Conservation (phyloP, 257 asterid genomes). For the Pogostemon cablin region DNA sequence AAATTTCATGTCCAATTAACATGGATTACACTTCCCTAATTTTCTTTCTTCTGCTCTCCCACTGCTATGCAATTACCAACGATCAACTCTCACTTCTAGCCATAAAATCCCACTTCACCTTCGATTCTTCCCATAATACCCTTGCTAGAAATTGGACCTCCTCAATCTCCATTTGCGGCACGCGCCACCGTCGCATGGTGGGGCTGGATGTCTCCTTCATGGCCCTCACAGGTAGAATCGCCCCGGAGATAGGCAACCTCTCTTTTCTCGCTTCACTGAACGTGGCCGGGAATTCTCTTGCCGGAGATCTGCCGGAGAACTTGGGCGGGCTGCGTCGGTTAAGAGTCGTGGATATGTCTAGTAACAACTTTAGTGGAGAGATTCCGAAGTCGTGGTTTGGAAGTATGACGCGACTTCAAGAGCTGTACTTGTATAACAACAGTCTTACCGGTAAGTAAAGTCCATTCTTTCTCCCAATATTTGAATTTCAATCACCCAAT, state of each 20-base stretch:
- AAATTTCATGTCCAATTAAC: too few relatives aligned
- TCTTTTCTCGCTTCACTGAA: constrained; percentile 40
- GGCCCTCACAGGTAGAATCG: constrained; percentile 37
- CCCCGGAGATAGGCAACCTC: constrained; percentile 42
- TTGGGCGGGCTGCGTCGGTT: constrained; percentile 34
- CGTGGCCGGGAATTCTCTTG: constrained; percentile 33
- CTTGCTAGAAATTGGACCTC: constrained; percentile 26
- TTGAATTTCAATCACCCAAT: background rate
- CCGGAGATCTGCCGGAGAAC: constrained; percentile 35
- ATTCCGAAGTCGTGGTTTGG: constrained; percentile 35
- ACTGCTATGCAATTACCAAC: too few relatives aligned
- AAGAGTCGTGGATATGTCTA: constrained; percentile 13
- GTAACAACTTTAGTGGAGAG: constrained; percentile 39
- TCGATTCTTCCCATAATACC: background rate
- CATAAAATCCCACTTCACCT: constrained; percentile 16
- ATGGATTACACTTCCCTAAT: too few relatives aligned
- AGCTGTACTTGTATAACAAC: constrained; percentile 8
- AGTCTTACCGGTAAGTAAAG: constrained; percentile 1
- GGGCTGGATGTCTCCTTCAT: constrained; percentile 29
- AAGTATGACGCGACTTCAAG: constrained; percentile 2
- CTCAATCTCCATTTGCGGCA: constrained; percentile 32
- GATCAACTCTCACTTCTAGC: constrained; percentile 26
- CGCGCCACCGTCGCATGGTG: constrained; percentile 36
- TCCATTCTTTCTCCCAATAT: constrained; percentile 8
- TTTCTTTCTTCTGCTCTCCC: too few relatives aligned